These are phyloP conservation scores for Tausonia pullulans DNA, from an alignment of 1,284 basidiomycete genomes.

Conservation along the genomic window DNA sequence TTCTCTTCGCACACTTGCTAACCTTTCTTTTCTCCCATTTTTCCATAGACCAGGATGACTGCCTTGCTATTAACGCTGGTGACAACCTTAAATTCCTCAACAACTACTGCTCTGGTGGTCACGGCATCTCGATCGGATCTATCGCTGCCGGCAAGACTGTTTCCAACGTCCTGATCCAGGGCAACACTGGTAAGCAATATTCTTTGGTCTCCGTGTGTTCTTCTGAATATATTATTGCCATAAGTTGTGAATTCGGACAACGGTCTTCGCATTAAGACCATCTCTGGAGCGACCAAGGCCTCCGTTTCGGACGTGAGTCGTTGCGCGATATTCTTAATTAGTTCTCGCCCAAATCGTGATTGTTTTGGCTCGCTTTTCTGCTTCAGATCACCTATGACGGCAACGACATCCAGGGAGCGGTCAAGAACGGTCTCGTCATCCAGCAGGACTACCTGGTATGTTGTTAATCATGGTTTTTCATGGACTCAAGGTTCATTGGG, in stretches of 20 bases:
- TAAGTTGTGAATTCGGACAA: constrained; percentile 7
- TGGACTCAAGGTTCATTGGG: neutral
- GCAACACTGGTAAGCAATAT: constrained; percentile 19
- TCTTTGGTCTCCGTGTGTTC: too few species aligned
- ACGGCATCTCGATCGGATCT: constrained; percentile 16
- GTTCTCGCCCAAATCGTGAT: too few species aligned
- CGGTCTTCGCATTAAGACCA: constrained; percentile 19
- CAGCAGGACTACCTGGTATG: constrained; percentile 15
- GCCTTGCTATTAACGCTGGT: constrained; percentile 8
- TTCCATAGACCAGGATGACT: constrained; percentile 5
- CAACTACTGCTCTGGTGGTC: constrained; percentile 17
- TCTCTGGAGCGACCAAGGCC: constrained; percentile 19
- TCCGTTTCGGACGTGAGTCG: constrained; percentile 19
- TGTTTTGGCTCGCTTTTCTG: too few species aligned
- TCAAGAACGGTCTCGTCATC: constrained; percentile 20
- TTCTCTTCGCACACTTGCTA: neutral
- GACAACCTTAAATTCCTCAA: constrained; percentile 11
- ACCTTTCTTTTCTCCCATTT: neutral
- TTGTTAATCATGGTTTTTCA: neutral
- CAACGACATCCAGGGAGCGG: constrained; percentile 15
- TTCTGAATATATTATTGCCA: too few species aligned
- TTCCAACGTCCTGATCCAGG: constrained; percentile 20
- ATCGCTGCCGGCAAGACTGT: constrained; percentile 18
- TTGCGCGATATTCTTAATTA: too few species aligned
- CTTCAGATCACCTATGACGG: constrained; percentile 16